Conservation (phyloP, 805 yeast species). For the Saturnispora zaruensis region DNA sequence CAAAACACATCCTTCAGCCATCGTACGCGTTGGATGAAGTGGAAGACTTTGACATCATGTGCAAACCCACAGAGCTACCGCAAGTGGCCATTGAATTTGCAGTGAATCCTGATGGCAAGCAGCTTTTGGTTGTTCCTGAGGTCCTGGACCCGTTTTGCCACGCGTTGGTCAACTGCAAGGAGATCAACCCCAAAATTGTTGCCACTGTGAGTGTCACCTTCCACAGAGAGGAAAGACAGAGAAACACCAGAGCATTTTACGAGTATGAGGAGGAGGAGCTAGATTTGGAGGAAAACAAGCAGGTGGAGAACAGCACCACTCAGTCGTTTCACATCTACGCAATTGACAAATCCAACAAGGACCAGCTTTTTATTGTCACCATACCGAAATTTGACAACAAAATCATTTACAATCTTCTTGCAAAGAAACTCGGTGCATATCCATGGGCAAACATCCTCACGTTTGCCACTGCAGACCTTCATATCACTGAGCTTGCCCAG, state of each 20-base stretch:
- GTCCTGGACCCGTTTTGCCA: not conserved
- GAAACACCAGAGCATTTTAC: not conserved
- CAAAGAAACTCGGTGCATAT: constrained; percentile 5
- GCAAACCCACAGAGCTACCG: not conserved
- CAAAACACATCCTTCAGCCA: constrained; percentile 40
- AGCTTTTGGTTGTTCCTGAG: not conserved
- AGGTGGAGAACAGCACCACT: not conserved
- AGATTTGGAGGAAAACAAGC: constrained; percentile 7
- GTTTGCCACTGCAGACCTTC: constrained; percentile 1
- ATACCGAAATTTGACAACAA: constrained; percentile 21
- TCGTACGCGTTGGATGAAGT: constrained; percentile 13
- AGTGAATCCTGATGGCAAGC: not conserved
- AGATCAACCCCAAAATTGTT: not conserved
- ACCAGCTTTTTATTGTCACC: constrained; percentile 12
- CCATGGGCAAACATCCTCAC: not conserved
- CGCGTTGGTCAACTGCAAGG: not conserved
- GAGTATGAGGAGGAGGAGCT: constrained; percentile 19
- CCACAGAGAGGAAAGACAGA: not conserved
- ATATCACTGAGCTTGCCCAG: not conserved
- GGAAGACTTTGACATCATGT: constrained; percentile 1
- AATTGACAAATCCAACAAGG: constrained; percentile 4
- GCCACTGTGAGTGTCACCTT: not conserved
- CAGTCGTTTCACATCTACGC: not conserved
- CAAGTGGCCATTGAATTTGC: not conserved
- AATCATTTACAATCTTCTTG: constrained; percentile 20